Evolutionary conservation across 1,284 basidiomycete genomes (phyloP).

Genomic region (Ustilago curta): DNA sequence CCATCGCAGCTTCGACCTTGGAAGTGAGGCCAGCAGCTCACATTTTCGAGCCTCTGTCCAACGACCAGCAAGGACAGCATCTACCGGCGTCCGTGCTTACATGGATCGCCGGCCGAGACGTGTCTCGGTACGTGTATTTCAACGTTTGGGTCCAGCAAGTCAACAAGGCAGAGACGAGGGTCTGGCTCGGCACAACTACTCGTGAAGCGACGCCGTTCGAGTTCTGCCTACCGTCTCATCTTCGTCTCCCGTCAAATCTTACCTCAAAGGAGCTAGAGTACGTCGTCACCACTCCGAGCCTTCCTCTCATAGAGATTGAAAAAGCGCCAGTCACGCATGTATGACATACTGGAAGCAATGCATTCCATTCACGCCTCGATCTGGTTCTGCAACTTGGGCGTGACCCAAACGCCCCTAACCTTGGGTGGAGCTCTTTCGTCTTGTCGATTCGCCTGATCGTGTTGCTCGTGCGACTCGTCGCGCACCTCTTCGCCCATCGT

Average conservation of each 20-base stretch:
- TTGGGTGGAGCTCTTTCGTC: constrained; percentile 39
- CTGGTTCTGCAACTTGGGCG: constrained; percentile 34
- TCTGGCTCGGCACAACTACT: constrained; percentile 42
- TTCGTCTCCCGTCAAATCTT: constrained; percentile 8
- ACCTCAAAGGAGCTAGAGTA: constrained; percentile 8
- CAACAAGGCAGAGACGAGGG: constrained; percentile 4
- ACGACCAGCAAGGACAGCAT: not conserved
- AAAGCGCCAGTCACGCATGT: constrained; percentile 5
- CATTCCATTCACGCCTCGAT: too few relatives aligned
- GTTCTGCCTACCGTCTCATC: constrained; percentile 22
- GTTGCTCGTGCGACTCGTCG: constrained; percentile 26
- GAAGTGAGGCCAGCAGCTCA: constrained; percentile 10
- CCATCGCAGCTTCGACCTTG: not conserved
- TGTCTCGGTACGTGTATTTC: constrained; percentile 3
- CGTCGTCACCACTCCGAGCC: constrained; percentile 20
- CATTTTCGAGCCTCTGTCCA: not conserved
- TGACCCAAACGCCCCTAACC: constrained; percentile 46
- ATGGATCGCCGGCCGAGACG: not conserved
- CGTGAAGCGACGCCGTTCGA: constrained; percentile 37
- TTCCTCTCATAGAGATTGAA: not conserved
- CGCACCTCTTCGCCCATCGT: constrained; percentile 50
- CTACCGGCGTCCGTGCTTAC: constrained; percentile 13
- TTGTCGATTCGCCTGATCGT: constrained; percentile 35
- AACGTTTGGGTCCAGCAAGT: constrained; percentile 33
- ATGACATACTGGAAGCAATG: too few relatives aligned